These are phyloP conservation scores for Glutinoglossum americanum DNA, from an alignment of 495 filamentous ascomycete genomes.

Conservation along the genomic window DNA sequence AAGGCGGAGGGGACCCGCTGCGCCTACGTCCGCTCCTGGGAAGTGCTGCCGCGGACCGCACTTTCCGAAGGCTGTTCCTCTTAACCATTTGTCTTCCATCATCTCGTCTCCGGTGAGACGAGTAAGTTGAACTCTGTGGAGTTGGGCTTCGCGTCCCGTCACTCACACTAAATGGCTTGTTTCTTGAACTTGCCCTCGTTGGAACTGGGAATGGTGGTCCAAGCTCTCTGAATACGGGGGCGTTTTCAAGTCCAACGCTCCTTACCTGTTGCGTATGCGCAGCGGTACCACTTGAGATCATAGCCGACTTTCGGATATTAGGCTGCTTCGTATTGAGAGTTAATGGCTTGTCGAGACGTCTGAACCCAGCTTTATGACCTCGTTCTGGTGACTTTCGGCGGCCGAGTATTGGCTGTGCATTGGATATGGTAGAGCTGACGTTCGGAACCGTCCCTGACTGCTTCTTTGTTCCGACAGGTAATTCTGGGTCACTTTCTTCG, in stretches of 20 bases:
- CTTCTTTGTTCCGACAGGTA: not conserved
- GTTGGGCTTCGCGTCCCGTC: constrained; percentile 68
- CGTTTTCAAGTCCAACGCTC: constrained; percentile 36
- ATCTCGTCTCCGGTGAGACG: not conserved
- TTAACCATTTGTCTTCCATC: not conserved
- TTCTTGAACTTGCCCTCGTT: constrained; percentile 66
- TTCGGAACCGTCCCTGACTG: not conserved
- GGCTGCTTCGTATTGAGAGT: constrained; percentile 20
- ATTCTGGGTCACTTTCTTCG: not conserved
- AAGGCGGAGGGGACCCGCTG: constrained; percentile 41
- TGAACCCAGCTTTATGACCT: constrained; percentile 8
- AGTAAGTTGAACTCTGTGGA: constrained; percentile 12
- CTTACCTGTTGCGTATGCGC: constrained; percentile 40
- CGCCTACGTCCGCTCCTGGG: constrained; percentile 16
- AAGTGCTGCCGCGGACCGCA: constrained; percentile 1
- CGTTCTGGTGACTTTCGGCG: not conserved
- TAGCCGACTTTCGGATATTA: constrained; percentile 38
- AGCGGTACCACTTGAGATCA: constrained; percentile 57
- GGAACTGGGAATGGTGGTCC: constrained; percentile 79
- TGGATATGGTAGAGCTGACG: not conserved
- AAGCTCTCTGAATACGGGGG: constrained; percentile 14
- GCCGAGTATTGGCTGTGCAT: not conserved
- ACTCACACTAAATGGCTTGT: constrained; percentile 44
- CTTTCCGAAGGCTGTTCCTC: constrained; percentile 3
- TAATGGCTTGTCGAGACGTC: constrained; percentile 2